Base-by-base conservation (phyloP, 495 filamentous ascomycete genomes). In the Lophiotrema nucula region DNA sequence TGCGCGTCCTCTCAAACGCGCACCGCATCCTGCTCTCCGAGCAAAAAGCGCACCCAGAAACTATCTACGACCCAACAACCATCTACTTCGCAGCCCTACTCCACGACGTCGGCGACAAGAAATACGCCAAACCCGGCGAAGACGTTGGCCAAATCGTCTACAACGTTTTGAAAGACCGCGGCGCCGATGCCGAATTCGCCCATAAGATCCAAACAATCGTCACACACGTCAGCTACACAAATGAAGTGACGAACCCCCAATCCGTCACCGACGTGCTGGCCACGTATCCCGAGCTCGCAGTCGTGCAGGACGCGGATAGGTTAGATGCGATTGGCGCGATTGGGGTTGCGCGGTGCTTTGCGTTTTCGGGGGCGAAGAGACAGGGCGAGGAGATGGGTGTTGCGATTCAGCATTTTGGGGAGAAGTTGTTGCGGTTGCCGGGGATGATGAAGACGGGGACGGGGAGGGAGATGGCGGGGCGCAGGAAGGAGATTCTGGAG, bases 241-340 rank as follows among this genome's bases (percentile, higher is more conserved):
- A 79, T 43, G 92, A 96, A 65, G 72, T 76, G 56, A 80, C 81
- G 59, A 58, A 73, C 37, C 66, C 69, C n/a, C 58, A 68, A 3
- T 66, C 67, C 25, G 79, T 88, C 0, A 70, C 70, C 1, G 62
- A 64, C 0, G 69, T 89, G 4, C 73, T 93, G 12, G 62, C 68
- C 4, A 50, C 75, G 28, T 74, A 86, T 67, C 88, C 85, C 0
- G 91, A 96, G 71, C 74, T 96, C 4, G 89, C 79, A 0, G 79
- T 95, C 41, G 90, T 96, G 12, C 92, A 96, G 71, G 91, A 96
- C 71, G 92, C 91, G 1, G 92, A 96, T 73, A 78, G 91, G 8
- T 74, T 96, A 35, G 91, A 96, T 77, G 90, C 92, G 2, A 81
- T 96, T 62, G 92, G 92, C 1, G 89, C 88, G 0, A 78, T 96